Conservation (phyloP, 2,329 filamentous ascomycete genomes). For the Colletotrichum sansevieriae region DNA sequence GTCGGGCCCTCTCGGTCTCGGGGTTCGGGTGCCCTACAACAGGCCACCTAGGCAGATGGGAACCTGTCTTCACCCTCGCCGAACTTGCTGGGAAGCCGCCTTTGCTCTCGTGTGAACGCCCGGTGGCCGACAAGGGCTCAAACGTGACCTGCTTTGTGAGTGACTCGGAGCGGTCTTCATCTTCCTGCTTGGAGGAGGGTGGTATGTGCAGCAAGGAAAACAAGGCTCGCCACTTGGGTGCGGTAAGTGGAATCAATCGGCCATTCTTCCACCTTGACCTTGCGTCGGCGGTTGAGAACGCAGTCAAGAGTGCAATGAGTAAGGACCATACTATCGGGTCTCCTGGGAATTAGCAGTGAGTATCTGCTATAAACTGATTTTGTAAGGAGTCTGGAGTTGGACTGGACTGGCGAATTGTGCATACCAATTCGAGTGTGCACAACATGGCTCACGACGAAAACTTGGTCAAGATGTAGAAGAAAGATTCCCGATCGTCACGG, state of each 20-base stretch:
- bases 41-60: constrained; percentile 17
- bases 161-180: not conserved
- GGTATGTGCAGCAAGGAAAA: not conserved
- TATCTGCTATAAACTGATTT: not conserved
- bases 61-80: constrained; percentile 43
- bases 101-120: not conserved
- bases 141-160: not conserved
- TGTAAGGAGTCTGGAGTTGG: not conserved
- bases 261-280: constrained; percentile 64
- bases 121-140: accelerated
- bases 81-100: constrained; percentile 36
- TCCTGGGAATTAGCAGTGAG: no score
- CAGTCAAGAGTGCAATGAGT: constrained; percentile 42
- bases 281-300: constrained; percentile 56
- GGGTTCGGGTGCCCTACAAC: constrained; percentile 64
- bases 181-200: constrained; percentile 16
- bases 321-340: not conserved
- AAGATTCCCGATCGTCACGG: no score
- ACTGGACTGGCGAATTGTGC: no score
- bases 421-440: no score
- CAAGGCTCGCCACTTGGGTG: constrained; percentile 2
- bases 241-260: constrained; percentile 57
- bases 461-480: no score
- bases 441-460: no score
- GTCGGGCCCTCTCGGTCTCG: constrained; percentile 65